Percentiles rank a stretch among this genome's conserved stretches.
Conservation (phyloP, 2,329 filamentous ascomycete genomes). For the Stromatinia cepivora region DNA sequence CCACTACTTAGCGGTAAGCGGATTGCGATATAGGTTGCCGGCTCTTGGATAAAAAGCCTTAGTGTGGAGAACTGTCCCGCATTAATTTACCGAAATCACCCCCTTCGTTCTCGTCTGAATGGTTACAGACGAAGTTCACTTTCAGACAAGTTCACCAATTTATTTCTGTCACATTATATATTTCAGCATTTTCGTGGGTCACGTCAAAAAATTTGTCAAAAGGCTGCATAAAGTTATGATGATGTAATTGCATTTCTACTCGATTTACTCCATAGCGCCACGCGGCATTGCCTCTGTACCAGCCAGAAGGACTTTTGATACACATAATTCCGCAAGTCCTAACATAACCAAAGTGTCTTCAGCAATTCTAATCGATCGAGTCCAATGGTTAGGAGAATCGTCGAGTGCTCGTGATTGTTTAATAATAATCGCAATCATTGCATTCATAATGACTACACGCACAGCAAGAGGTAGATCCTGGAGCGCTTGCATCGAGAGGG, state of each 20-base stretch:
- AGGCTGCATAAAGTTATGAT: neutral
- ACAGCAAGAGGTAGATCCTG: conserved; percentile 3
- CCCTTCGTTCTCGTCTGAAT: neutral
- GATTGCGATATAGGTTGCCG: neutral
- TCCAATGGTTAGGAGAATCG: neutral
- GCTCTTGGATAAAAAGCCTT: neutral
- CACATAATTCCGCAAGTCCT: neutral
- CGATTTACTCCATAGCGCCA: neutral
- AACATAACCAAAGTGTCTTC: neutral
- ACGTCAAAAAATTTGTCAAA: neutral
- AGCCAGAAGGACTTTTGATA: neutral
- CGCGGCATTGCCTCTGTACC: neutral
- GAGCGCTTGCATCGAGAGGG: neutral
- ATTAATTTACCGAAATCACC: neutral
- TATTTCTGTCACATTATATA: neutral
- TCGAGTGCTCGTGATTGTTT: neutral
- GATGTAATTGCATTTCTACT: neutral
- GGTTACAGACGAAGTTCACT: neutral
- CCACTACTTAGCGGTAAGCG: neutral
- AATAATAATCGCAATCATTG: conserved; percentile 20
- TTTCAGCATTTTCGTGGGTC: neutral
- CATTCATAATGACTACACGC: conserved; percentile 22
- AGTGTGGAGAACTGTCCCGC: neutral
- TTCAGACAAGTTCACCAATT: neutral
- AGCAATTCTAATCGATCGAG: neutral